Conservation (phyloP, 202 grass and related monocot genomes). For the Bolboschoenoplectus hybrid region DNA sequence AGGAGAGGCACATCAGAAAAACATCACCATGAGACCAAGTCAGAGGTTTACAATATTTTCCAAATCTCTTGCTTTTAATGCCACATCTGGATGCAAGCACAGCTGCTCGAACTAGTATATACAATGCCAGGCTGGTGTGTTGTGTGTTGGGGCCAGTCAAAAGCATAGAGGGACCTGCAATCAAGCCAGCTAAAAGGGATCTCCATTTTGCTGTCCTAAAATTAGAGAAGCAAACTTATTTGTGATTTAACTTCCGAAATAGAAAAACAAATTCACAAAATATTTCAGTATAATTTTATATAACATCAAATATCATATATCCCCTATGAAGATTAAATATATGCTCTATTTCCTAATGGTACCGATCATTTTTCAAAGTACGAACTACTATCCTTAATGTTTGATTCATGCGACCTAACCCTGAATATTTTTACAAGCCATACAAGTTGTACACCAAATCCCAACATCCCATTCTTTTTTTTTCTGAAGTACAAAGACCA, state of each 20-base stretch:
- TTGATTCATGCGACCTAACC: neutral
- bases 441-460: neutral
- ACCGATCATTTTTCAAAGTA: neutral
- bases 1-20: conserved; percentile 96
- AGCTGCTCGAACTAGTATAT: conserved; percentile 89
- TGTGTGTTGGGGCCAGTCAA: conserved; percentile 89
- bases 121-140: conserved; percentile 92
- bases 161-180: conserved; percentile 95
- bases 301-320: neutral
- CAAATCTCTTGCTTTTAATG: conserved; percentile 90
- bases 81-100: conserved; percentile 90
- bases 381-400: neutral
- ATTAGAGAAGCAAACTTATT: conserved; percentile 43
- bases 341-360: neutral
- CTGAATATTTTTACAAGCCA: conserved; percentile 7
- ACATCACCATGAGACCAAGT: conserved; percentile 96
- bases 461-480: neutral
- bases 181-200: conserved; percentile 74
- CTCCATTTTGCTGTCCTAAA: conserved; percentile 97
- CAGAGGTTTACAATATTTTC: conserved; percentile 85
- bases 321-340: neutral
- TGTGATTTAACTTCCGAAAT: conserved; percentile 12
- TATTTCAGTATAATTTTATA: neutral
- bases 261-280: neutral
- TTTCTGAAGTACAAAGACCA: neutral